Base-by-base conservation (phyloP, 805 yeast genomes). In the Pichia phayaonensis region DNA sequence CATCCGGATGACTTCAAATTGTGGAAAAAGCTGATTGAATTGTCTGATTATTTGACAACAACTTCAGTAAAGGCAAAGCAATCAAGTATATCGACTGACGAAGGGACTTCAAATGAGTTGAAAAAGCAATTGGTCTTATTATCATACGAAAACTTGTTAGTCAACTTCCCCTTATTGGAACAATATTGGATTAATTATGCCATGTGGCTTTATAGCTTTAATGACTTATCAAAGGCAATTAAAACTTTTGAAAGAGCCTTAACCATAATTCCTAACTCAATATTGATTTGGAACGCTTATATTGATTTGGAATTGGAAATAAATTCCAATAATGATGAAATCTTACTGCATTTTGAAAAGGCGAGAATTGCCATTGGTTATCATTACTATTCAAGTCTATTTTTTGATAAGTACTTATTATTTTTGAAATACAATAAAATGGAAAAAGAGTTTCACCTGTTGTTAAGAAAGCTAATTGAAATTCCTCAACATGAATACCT, bases 151-250 rank as follows among this genome's bases (percentile, higher is more conserved):
- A 69, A 73, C 40, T 59, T 80, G 15, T 65, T 81, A 16, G 61
- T 61, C 1, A 69, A 71, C 44, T 81, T 64, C 56, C 86, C 87
- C 0, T 60, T 66, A 6, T 62, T 75, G 29, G 79, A 74, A 54
- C 76, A 75, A 43, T 78, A 78, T 57, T 82, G 86, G 86, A 64
- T 77, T n/a, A 68, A 73, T 39, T 79, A 67, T 59, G 83, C 84
- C 0, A 58, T 63, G 4, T 66, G 74, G 71, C 75, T 73, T 55
- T 75, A 71, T 55, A 65, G 62, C 31, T 59, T 77, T 29, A 81
- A 80, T 1, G 58, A 69, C 45, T 69, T 77, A 1, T 64, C 63
- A 0, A 50, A 53, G 3, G 72, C 79, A 2, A 61, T 62, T 2
- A 53, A 50, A 1, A 61, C 78, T 2, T 80, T 67, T 54, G 53